Base-by-base conservation (phyloP, 1,139 yeast genomes). In the Hyphopichia pseudoburtonii region DNA sequence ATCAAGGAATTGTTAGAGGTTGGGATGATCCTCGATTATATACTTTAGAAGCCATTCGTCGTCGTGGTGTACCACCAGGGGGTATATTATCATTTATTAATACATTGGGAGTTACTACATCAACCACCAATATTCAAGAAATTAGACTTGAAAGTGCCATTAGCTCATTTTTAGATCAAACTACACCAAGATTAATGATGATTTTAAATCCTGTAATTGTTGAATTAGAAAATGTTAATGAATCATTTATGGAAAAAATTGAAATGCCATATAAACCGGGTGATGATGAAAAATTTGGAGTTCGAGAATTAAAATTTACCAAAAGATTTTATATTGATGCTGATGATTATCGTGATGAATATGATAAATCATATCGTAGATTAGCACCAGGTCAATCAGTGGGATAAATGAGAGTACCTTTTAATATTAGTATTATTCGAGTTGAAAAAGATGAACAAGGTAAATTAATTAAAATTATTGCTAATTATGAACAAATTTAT, bases 21-120 rank as follows among this genome's bases (percentile, higher is more conserved):
- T 94, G 99, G 98, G 95, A 94, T 64, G 99, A 94, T 65, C 99
- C 99, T 50, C 80, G 99, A 57, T 74, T 94, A 56, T 92, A 82
- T 63, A 94, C 99, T 7, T 76, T 94, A 50, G 98, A 89, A 54
- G 96, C 95, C 32, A 82, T 94, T 43, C 85, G 88, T 58, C 86
- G 99, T 64, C 86, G 99, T 61, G 99, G 99, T 68, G 83, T 94
- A 7, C 98, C 99, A 47, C 98, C 99, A n/a, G 97, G 97, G 26
- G 97, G 97, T 18, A 87, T 94, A 57, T 74, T 94, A 53, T 78
- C 89, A 28, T 94, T 94, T 61, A 86, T 94, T 54, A 88, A 90
- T 58, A 94, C 96, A 33, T 76, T 94, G 50, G 99, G 99, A 53
- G 98, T 94, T 38, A 94, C 98, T 34, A 92, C 97, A 2, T 76